Evolutionary conservation across 345 rosid species (phyloP), one percentile per base, ranked within the genome.

Genomic region (Passiflora organensis): DNA sequence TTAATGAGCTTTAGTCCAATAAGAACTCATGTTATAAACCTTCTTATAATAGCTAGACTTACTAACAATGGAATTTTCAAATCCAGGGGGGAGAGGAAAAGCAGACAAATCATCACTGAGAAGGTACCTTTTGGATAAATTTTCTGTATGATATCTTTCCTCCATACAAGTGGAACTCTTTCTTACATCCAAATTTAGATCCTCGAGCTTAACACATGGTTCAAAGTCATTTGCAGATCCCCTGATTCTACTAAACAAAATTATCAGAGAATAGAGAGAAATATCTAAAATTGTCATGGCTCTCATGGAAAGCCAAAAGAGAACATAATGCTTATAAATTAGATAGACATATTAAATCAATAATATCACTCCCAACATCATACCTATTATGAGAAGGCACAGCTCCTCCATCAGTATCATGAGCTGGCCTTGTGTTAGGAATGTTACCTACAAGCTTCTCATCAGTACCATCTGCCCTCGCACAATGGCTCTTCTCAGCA

Each of bases 131-230:
- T 65, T 56, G 0, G 68, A 65, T 34, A 45, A 44, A 24, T 59
- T 65, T 19, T 72, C 75, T 13, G 54, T 32, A 22, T 63, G 49
- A 67, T 46, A 55, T 54, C 52, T 58, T 48, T 75, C 76, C 20
- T 63, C 78, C 53, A 62, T 46, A 37, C 59, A 70, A 53, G 63
- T 69, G 39, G 73, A 56, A 58, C 69, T 67, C 78, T 75, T 82
- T 63, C 74, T 65, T 54, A 76, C 87, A 65, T 81, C 85, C 87
- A 86, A 74, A 76, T 76, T 86, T 46, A 86, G 75, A 62, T 76
- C 85, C 82, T 76, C 82, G 1, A 86, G 83, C 85, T 79, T 83
- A 66, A 80, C 73, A 74, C 89, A 80, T 55, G 87, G 80, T 58
- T 81, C 95, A 70, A 81, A 86, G 48, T 79, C 85, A 74, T 65